phyloP scores from a whole-genome alignment of 257 asterid species.

The Solanum pinnatisectum region DNA sequence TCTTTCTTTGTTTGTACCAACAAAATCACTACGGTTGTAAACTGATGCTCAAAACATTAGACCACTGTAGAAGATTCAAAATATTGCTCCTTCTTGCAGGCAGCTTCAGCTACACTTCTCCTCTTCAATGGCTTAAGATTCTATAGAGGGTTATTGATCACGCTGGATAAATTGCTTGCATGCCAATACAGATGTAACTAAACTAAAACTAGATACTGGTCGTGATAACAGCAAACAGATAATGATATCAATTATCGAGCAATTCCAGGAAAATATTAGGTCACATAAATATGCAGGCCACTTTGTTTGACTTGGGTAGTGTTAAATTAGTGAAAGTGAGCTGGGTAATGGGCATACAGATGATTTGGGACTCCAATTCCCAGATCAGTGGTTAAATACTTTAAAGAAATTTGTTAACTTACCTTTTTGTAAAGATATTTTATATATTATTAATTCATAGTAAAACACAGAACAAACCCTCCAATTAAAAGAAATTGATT shows the following conservation, averaged over 20 bases:
- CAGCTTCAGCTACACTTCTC: slow-evolving; percentile 65
- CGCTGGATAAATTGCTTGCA: background rate
- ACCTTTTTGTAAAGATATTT: background rate
- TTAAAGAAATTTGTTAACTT: background rate
- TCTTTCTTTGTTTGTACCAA: background rate
- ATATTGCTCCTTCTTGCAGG: slow-evolving; percentile 30
- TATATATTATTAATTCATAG: background rate
- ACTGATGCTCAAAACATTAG: background rate
- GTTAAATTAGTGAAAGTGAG: background rate
- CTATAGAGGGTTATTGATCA: background rate
- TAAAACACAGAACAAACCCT: background rate
- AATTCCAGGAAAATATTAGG: background rate
- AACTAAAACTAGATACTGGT: background rate
- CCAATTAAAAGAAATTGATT: background rate
- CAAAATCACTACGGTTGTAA: background rate
- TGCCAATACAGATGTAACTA: background rate
- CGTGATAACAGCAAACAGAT: background rate
- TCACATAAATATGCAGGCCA: background rate
- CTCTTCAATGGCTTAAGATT: slow-evolving; percentile 12
- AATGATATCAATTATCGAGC: background rate
- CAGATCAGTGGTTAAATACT: background rate
- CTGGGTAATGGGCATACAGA: background rate
- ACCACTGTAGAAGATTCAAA: background rate
- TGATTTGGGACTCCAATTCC: background rate
- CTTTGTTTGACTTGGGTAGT: background rate